Percentiles rank a stretch among this genome's conserved stretches.
Evolutionary conservation across 2,329 filamentous ascomycete species (phyloP).

Genomic region (Sclerotinia trifoliorum): DNA sequence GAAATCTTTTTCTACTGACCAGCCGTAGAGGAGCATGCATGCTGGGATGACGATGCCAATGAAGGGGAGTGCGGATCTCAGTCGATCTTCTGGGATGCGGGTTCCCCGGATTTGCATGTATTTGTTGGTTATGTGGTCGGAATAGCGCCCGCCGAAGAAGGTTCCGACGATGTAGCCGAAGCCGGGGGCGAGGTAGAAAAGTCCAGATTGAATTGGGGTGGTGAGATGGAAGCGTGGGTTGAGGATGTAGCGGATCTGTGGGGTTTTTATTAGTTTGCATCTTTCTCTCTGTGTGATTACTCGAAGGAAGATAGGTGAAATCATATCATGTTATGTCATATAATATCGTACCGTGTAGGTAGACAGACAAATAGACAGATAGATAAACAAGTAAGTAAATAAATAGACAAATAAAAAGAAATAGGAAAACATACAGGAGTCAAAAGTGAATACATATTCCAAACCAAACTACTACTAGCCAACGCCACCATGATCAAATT

Average conservation of each 20-base stretch:
- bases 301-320: too few relatives aligned
- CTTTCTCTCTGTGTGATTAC: too few relatives aligned
- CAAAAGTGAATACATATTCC: constrained; percentile 72
- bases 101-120: constrained; percentile 57
- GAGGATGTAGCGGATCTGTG: constrained; percentile 63
- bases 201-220: constrained; percentile 62
- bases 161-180: constrained; percentile 68
- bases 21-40: constrained; percentile 69
- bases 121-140: constrained; percentile 63
- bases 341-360: too few relatives aligned
- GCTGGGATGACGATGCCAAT: constrained; percentile 57
- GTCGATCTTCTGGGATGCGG: constrained; percentile 66
- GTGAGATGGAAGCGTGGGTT: constrained; percentile 71
- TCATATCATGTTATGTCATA: neutral
- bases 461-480: constrained; percentile 63
- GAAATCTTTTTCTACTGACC: constrained; percentile 51
- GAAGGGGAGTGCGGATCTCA: constrained; percentile 58
- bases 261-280: neutral
- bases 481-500: constrained; percentile 64
- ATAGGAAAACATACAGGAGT: constrained; percentile 46
- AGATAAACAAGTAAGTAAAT: too few relatives aligned
- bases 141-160: constrained; percentile 69
- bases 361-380: too few relatives aligned
- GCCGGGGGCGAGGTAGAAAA: constrained; percentile 74
- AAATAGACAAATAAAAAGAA: neutral